Conservation (phyloP, 2,329 filamentous ascomycete species). For the Fusarium secorum region DNA sequence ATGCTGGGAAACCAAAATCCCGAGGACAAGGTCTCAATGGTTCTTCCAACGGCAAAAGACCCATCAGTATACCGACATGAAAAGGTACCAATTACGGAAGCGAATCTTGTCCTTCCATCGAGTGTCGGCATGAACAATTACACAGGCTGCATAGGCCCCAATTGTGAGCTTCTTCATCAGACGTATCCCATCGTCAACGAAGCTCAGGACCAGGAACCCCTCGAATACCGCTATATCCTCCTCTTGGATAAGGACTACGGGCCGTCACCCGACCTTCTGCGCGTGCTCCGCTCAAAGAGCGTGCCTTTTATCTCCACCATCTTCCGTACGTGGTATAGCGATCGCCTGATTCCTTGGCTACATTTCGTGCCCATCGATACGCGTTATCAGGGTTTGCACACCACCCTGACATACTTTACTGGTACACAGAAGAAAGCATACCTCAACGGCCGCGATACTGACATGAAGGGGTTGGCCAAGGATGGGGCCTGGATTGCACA, state of each 20-base stretch:
- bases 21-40: slow-evolving; percentile 58
- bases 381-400: slow-evolving; percentile 76
- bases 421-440: slow-evolving; percentile 58
- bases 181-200: slow-evolving; percentile 51
- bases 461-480: slow-evolving; percentile 55
- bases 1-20: slow-evolving; percentile 67
- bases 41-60: slow-evolving; percentile 57
- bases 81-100: slow-evolving; percentile 58
- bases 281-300: slow-evolving; percentile 70
- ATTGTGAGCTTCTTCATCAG: slow-evolving; percentile 43
- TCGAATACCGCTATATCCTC: slow-evolving; percentile 74
- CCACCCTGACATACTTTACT: slow-evolving; percentile 76
- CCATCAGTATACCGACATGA: slow-evolving; percentile 62
- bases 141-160: slow-evolving; percentile 61
- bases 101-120: slow-evolving; percentile 62
- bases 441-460: slow-evolving; percentile 55
- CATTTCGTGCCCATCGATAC: slow-evolving; percentile 83
- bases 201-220: slow-evolving; percentile 56
- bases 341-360: slow-evolving; percentile 76
- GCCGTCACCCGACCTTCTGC: slow-evolving; percentile 65
- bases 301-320: slow-evolving; percentile 76
- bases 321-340: slow-evolving; percentile 82
- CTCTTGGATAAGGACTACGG: slow-evolving; percentile 76
- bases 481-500: slow-evolving; percentile 72
- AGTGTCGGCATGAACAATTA: slow-evolving; percentile 68